A percentile compares a stretch with the other conserved stretches of the same genome.
phyloP scores from a whole-genome alignment of 1,284 basidiomycete species.

The Cryptococcus sp. region DNA sequence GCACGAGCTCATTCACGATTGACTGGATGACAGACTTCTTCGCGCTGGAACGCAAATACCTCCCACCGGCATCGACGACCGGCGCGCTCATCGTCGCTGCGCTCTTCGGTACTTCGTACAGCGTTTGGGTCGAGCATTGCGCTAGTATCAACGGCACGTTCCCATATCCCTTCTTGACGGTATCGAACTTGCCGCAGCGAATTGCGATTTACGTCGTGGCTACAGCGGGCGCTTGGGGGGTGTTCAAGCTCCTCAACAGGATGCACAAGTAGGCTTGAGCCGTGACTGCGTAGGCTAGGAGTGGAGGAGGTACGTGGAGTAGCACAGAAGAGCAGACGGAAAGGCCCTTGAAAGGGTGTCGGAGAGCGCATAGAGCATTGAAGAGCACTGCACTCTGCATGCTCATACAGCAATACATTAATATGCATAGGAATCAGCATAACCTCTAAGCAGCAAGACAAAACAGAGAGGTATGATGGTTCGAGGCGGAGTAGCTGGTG shows the following conservation, averaged over 20 bases:
- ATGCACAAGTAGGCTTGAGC: slow-evolving; percentile 28
- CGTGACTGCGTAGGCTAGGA: not conserved
- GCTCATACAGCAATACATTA: too few species aligned
- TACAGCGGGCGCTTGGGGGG: slow-evolving; percentile 59
- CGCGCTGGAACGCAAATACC: slow-evolving; percentile 65
- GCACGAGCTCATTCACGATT: not conserved
- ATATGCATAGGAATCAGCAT: not conserved
- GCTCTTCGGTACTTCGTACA: slow-evolving; percentile 61
- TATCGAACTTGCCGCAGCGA: slow-evolving; percentile 60
- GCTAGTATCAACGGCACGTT: slow-evolving; percentile 66
- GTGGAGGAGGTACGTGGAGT: not conserved
- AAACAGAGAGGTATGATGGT: not conserved
- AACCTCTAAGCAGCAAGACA: not conserved
- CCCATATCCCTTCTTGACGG: slow-evolving; percentile 77
- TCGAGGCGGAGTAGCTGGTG: not conserved
- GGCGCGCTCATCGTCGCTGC: slow-evolving; percentile 58
- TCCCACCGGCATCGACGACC: slow-evolving; percentile 54
- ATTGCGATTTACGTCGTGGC: slow-evolving; percentile 64
- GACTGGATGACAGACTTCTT: slow-evolving; percentile 62
- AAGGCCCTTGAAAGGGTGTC: too few species aligned
- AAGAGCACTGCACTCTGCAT: too few species aligned
- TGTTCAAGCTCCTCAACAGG: slow-evolving; percentile 60
- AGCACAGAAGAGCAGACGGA: too few species aligned
- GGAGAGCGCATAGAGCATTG: too few species aligned
- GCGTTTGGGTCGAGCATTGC: slow-evolving; percentile 68